Conservation (phyloP, 768 basidiomycete species). For the Pluteus cervinus region DNA sequence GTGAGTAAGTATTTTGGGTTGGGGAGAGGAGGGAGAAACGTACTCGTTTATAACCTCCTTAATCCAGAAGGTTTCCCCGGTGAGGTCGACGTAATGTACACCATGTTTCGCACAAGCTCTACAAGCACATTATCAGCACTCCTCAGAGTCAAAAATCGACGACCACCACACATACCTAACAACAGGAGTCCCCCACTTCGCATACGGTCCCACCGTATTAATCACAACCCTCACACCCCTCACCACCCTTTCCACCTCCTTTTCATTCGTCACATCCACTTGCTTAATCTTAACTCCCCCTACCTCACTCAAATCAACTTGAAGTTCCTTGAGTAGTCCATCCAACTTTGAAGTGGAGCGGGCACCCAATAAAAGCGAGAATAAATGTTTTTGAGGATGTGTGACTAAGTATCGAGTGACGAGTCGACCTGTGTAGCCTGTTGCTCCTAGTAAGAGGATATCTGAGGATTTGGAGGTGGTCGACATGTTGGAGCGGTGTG, state of each 20-base stretch:
- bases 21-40: slow-evolving; percentile 15
- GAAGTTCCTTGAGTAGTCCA: slow-evolving; percentile 40
- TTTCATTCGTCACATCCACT: slow-evolving; percentile 52
- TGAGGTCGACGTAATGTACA: slow-evolving; percentile 82
- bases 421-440: slow-evolving; percentile 71
- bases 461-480: slow-evolving; percentile 28
- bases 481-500: slow-evolving; percentile 16
- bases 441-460: slow-evolving; percentile 69
- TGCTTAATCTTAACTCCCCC: slow-evolving; percentile 40
- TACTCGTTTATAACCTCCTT: slow-evolving; percentile 53
- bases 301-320: slow-evolving; percentile 33
- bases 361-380: slow-evolving; percentile 66
- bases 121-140: too few relatives aligned
- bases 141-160: too few relatives aligned
- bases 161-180: slow-evolving; percentile 60
- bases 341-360: slow-evolving; percentile 61
- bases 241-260: slow-evolving; percentile 53
- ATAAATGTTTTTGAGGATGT: slow-evolving; percentile 53
- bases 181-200: slow-evolving; percentile 65
- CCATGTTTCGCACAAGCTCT: slow-evolving; percentile 72
- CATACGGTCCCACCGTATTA: slow-evolving; percentile 74
- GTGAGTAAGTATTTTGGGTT: slow-evolving; percentile 6
- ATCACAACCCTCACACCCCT: slow-evolving; percentile 61
- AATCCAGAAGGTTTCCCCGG: slow-evolving; percentile 69
- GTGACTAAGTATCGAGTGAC: slow-evolving; percentile 58